These are phyloP conservation scores for Penicillium brasilianum DNA, from an alignment of 2,329 filamentous ascomycete genomes.

Conservation along the genomic window DNA sequence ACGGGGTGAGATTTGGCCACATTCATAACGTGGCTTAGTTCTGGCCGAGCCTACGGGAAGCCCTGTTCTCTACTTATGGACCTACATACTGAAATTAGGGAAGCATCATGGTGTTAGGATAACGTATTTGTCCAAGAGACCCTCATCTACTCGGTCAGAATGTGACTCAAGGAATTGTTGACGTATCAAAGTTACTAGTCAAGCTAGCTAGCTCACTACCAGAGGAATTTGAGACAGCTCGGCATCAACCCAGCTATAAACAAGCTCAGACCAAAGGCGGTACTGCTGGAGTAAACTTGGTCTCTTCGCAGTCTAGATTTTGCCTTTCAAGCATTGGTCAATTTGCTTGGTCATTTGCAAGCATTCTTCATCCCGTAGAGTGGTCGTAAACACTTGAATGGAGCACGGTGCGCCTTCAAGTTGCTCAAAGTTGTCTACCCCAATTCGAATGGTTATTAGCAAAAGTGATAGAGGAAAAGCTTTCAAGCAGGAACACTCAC, in stretches of 20 bases:
- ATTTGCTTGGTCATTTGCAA: slow-evolving; percentile 34
- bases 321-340: slow-evolving; percentile 30
- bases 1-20: too few species aligned
- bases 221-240: not conserved
- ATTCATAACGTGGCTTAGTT: not conserved
- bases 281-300: not conserved
- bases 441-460: not conserved
- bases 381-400: slow-evolving; percentile 35
- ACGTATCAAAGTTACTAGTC: not conserved
- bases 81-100: not conserved
- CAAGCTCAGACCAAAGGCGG: too few species aligned
- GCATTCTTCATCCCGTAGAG: slow-evolving; percentile 39
- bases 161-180: too few species aligned
- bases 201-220: not conserved
- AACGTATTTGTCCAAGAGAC: not conserved
- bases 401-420: slow-evolving; percentile 37
- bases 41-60: not conserved
- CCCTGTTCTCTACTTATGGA: not conserved
- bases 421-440: slow-evolving; percentile 31
- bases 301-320: not conserved
- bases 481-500: slow-evolving; percentile 25
- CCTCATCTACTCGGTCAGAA: not conserved
- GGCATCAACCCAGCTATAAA: too few species aligned
- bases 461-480: not conserved
- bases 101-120: not conserved